Conservation (phyloP, 805 yeast species). For the Saccharomycopsis fibuligera region DNA sequence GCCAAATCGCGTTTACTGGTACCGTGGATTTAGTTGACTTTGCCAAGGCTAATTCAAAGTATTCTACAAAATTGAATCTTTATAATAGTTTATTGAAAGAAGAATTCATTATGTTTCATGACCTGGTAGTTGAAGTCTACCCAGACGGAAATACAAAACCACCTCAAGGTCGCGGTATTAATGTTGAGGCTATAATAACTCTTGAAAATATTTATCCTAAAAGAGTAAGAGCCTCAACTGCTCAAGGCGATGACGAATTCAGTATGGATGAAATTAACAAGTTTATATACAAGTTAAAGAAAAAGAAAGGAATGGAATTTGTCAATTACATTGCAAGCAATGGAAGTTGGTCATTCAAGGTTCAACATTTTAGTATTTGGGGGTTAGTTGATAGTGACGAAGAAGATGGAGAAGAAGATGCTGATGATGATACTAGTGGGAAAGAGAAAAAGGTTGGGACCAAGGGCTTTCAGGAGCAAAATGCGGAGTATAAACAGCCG, state of each 20-base stretch:
- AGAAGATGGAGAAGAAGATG: conserved; percentile 39
- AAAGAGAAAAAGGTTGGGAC: no score
- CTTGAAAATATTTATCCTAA: conserved; percentile 54
- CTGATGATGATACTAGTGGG: no score
- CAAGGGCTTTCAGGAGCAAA: no score
- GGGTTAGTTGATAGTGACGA: conserved; percentile 68
- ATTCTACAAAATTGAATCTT: conserved; percentile 26
- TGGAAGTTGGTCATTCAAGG: conserved; percentile 74
- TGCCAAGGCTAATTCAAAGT: conserved; percentile 28
- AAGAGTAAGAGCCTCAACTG: conserved; percentile 23
- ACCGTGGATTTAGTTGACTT: conserved; percentile 66
- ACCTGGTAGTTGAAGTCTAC: conserved; percentile 49
- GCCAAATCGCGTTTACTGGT: conserved; percentile 56
- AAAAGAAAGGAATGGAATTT: conserved; percentile 65
- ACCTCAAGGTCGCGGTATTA: conserved; percentile 59
- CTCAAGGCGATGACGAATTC: conserved; percentile 19
- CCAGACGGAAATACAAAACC: conserved; percentile 51
- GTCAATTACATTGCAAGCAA: conserved; percentile 71
- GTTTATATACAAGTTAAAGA: conserved; percentile 45
- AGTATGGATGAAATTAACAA: conserved; percentile 29
- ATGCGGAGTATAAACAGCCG: no score
- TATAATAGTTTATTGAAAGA: conserved; percentile 16
- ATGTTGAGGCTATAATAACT: conserved; percentile 71
- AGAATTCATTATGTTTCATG: conserved; percentile 2
- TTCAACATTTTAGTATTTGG: conserved; percentile 92